Conservation (phyloP, 495 filamentous ascomycete genomes). For the Podospora bellae-mahoneyi region DNA sequence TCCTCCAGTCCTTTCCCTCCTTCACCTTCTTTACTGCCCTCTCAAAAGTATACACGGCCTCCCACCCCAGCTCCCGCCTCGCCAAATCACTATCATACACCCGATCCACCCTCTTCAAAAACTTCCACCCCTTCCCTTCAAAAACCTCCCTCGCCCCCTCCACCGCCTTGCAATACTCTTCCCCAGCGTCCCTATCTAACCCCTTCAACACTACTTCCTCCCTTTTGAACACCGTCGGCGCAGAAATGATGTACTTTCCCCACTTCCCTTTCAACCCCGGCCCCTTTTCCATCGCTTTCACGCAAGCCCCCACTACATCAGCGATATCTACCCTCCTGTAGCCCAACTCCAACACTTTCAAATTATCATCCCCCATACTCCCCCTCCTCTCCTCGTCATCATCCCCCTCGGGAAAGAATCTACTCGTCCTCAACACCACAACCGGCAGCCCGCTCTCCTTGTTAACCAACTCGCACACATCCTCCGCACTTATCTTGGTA, state of each 20-base stretch:
- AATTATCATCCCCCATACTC: slow-evolving; percentile 24
- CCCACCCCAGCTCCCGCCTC: slow-evolving; percentile 27
- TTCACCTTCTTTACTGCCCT: slow-evolving; percentile 22
- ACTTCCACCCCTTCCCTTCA: slow-evolving; percentile 26
- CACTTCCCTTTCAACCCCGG: slow-evolving; percentile 3
- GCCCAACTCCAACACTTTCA: slow-evolving; percentile 34
- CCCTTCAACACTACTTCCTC: slow-evolving; percentile 10
- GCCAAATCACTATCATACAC: slow-evolving; percentile 32
- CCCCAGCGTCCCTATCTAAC: slow-evolving; percentile 17
- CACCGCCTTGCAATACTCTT: slow-evolving; percentile 5
- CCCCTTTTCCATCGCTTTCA: slow-evolving; percentile 22
- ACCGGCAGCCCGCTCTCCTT: slow-evolving; percentile 15
- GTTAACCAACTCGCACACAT: slow-evolving; percentile 24
- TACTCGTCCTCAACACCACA: slow-evolving; percentile 27
- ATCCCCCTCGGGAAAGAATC: slow-evolving; percentile 36
- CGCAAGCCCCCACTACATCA: slow-evolving; percentile 29
- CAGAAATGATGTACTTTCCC: slow-evolving; percentile 28
- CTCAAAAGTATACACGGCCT: slow-evolving; percentile 29
- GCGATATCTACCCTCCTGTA: slow-evolving; percentile 31
- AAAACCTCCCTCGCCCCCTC: slow-evolving; percentile 20
- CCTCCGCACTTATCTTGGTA: slow-evolving; percentile 32
- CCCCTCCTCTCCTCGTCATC: slow-evolving; percentile 26
- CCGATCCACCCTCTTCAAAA: slow-evolving; percentile 27
- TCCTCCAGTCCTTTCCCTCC: slow-evolving; percentile 31
- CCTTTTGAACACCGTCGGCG: slow-evolving; percentile 23